phyloP scores from a whole-genome alignment of 352 stramenopile genomes.

The Pythium vanterpoolii region DNA sequence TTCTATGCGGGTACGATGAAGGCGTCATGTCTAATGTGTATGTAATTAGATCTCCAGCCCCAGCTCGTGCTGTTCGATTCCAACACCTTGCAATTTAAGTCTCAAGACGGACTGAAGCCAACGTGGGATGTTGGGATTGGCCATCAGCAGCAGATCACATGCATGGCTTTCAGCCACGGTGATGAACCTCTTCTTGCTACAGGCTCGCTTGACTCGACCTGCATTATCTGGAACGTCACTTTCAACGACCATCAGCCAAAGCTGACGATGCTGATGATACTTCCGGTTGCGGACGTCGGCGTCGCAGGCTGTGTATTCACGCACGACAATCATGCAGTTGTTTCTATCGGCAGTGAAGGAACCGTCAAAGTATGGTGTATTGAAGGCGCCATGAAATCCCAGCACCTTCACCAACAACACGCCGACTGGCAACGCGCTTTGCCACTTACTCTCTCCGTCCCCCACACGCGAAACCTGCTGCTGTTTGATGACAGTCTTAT shows the following conservation, averaged over 20 bases:
- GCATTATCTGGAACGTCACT: constrained; percentile 45
- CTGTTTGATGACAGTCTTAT: constrained; percentile 40
- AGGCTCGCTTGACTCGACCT: constrained; percentile 58
- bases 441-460: constrained; percentile 35
- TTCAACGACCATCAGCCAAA: background rate
- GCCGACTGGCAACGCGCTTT: constrained; percentile 36
- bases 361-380: constrained; percentile 51
- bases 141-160: constrained; percentile 57
- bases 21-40: background rate
- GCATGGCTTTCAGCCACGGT: constrained; percentile 39
- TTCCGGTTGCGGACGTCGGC: constrained; percentile 42
- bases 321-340: constrained; percentile 33
- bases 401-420: constrained; percentile 8
- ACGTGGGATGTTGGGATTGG: constrained; percentile 2
- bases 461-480: constrained; percentile 34
- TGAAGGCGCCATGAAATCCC: background rate
- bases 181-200: constrained; percentile 34
- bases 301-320: constrained; percentile 32
- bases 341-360: constrained; percentile 39
- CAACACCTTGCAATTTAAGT: background rate
- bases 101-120: background rate
- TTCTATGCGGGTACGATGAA: background rate
- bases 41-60: constrained; percentile 24
- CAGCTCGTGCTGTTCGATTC: constrained; percentile 1
- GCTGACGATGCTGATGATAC: constrained; percentile 31